Conservation (phyloP, 1,284 basidiomycete genomes). For the Earliella scabrosa region DNA sequence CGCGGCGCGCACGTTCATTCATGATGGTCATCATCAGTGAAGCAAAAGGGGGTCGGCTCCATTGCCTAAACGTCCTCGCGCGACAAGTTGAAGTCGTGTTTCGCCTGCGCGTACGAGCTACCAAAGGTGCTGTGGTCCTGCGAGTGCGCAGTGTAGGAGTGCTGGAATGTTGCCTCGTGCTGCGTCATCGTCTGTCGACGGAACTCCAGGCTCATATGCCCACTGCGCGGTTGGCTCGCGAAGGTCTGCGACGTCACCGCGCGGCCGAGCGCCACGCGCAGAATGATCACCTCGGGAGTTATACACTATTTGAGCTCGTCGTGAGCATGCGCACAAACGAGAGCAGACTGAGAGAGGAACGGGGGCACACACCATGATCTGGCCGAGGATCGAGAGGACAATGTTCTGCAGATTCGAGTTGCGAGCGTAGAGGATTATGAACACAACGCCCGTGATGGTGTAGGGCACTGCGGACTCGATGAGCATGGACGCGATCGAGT, state of each 20-base stretch:
- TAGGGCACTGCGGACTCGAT: constrained; percentile 38
- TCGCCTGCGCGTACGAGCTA: background rate
- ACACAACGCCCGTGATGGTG: constrained; percentile 33
- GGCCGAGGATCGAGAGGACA: constrained; percentile 31
- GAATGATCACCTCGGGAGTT: constrained; percentile 19
- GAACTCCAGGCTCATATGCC: constrained; percentile 4
- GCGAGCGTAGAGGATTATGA: constrained; percentile 34
- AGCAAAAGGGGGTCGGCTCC: no score
- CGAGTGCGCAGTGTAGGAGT: background rate
- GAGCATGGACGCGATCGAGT: constrained; percentile 35
- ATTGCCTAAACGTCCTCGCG: constrained; percentile 1
- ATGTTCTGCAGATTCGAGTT: constrained; percentile 24
- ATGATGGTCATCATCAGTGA: no score
- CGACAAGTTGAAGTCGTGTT: background rate
- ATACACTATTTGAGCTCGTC: constrained; percentile 20
- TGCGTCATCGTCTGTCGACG: background rate
- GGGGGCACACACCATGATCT: constrained; percentile 10
- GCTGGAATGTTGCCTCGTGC: background rate
- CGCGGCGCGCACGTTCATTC: no score
- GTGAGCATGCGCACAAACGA: background rate
- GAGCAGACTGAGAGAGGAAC: background rate
- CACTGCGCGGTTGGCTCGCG: background rate
- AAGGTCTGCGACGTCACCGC: constrained; percentile 6
- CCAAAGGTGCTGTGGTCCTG: background rate
- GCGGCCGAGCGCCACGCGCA: constrained; percentile 18